These are phyloP conservation scores for Hortaea sp. DNA, from an alignment of 2,329 filamentous ascomycete genomes.

Conservation along the genomic window DNA sequence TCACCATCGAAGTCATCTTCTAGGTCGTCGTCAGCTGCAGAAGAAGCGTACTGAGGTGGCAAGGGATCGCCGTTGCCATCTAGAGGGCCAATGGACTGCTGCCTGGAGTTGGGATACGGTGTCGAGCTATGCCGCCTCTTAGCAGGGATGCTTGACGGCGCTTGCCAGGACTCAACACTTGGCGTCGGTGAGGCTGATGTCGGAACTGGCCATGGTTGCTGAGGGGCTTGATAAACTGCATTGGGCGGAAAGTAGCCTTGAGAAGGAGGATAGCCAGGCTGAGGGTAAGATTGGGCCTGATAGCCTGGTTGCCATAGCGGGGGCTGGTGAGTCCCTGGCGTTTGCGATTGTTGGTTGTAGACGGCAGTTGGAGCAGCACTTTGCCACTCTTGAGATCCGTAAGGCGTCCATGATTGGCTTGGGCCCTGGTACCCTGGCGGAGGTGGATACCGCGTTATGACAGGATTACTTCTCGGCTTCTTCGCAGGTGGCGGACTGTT, in stretches of 20 bases:
- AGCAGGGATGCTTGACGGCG: slow-evolving; percentile 5
- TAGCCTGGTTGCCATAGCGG: slow-evolving; percentile 12
- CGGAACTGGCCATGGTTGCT: slow-evolving; percentile 5
- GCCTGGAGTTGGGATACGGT: slow-evolving; percentile 1
- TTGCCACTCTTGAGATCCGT: slow-evolving; percentile 12
- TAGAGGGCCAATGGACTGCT: slow-evolving; percentile 3
- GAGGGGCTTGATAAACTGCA: slow-evolving; percentile 1
- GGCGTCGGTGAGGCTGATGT: neutral
- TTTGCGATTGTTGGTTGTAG: slow-evolving; percentile 8
- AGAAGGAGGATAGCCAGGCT: slow-evolving; percentile 13
- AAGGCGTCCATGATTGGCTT: slow-evolving; percentile 9
- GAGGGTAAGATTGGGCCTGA: slow-evolving; percentile 7
- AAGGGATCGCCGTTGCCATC: slow-evolving; percentile 21
- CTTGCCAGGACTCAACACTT: slow-evolving; percentile 7
- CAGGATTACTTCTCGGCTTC: slow-evolving; percentile 35
- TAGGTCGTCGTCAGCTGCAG: slow-evolving; percentile 15
- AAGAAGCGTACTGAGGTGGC: slow-evolving; percentile 8
- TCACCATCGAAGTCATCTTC: slow-evolving; percentile 36
- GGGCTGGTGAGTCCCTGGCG: slow-evolving; percentile 8
- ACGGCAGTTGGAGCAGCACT: slow-evolving; percentile 4
- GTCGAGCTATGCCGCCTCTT: slow-evolving; percentile 13
- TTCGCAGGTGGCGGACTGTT: slow-evolving; percentile 27
- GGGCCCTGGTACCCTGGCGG: slow-evolving; percentile 35
- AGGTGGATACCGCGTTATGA: slow-evolving; percentile 41
- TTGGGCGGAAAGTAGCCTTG: slow-evolving; percentile 6